Base-by-base conservation (phyloP, 2,329 filamentous ascomycete genomes). In the Pseudocercospora eumusae region DNA sequence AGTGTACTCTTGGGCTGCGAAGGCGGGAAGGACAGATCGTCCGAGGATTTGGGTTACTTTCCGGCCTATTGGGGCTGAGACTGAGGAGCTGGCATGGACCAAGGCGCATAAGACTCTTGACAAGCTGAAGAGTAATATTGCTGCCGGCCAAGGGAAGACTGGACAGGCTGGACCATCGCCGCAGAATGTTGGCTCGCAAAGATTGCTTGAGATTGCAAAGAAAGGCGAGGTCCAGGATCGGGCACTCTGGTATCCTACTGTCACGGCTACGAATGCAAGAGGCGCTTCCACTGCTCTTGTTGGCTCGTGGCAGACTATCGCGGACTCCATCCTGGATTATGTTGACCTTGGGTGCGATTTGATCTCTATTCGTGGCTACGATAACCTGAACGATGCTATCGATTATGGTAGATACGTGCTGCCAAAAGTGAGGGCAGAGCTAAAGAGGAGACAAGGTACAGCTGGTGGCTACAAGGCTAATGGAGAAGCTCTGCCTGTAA, bases 21-120 rank as follows among this genome's bases (percentile, higher is more conserved):
- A 82, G 65, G 84, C 84, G 1, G 84, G 84, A 0, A 80, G 85
- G 1, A 70, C 64, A 0, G 84, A 87, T 64, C 75, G 80, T 0
- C 85, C 85, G 6, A 75, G 83, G 3, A 87, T 87, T 68, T 87
- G 85, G 85, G 85, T 87, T 1, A 86, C 85, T 0, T 87, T 87
- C 79, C 79, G 85, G 2, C 85, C 85, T 2, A 87, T 87, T 62
- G 68, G 81, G 0, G 84, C 84, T 0, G 84, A 86, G 74, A 87
- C 84, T 0, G 84, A 87, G 13, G 84, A 86, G 20, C 77, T 87
- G 6, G 85, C 85, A 0, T 87, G 85, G 85, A 78, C 77, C 2
- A 87, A 86, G 74, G 85, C 85, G 3, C 79, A 86, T 70, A 77
- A 77, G 25, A 86, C 81, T 0, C 78, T 87, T 0, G 83, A 85